Evolutionary conservation across 495 filamentous ascomycete species (phyloP).

Genomic region (Rhizodiscina lignyota): DNA sequence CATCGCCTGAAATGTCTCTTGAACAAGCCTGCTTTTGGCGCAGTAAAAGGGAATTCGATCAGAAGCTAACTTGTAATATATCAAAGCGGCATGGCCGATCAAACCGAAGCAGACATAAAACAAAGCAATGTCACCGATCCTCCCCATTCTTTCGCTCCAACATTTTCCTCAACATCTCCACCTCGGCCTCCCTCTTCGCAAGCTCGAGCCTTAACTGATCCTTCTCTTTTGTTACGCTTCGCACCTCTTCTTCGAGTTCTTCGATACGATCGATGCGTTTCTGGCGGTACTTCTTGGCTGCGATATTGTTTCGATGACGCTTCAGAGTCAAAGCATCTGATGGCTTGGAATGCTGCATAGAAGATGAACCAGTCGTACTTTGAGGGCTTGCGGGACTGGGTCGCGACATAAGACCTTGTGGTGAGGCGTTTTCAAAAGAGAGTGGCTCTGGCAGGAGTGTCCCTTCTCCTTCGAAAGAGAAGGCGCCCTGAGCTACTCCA

Average conservation of each 20-base stretch:
- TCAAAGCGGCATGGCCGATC: too few relatives aligned
- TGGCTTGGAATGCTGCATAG: neutral
- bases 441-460: too few relatives aligned
- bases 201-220: constrained; percentile 7
- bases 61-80: too few relatives aligned
- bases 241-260: neutral
- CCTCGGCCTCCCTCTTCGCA: neutral
- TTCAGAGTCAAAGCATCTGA: neutral
- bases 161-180: neutral
- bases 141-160: neutral
- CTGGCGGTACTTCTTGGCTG: neutral
- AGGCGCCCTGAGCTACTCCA: too few relatives aligned
- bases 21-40: too few relatives aligned
- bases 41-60: too few relatives aligned
- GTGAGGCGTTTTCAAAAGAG: too few relatives aligned
- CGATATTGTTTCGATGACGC: neutral
- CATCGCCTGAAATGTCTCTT: too few relatives aligned
- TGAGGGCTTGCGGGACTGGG: constrained; percentile 6
- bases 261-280: neutral
- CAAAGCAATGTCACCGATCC: too few relatives aligned
- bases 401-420: too few relatives aligned
- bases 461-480: too few relatives aligned
- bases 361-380: neutral
- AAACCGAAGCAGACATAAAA: too few relatives aligned
- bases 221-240: neutral